Evolutionary conservation across 495 filamentous ascomycete genomes (phyloP), one percentile per base, ranked within the genome.

Genomic region (Xylaria scruposa): DNA sequence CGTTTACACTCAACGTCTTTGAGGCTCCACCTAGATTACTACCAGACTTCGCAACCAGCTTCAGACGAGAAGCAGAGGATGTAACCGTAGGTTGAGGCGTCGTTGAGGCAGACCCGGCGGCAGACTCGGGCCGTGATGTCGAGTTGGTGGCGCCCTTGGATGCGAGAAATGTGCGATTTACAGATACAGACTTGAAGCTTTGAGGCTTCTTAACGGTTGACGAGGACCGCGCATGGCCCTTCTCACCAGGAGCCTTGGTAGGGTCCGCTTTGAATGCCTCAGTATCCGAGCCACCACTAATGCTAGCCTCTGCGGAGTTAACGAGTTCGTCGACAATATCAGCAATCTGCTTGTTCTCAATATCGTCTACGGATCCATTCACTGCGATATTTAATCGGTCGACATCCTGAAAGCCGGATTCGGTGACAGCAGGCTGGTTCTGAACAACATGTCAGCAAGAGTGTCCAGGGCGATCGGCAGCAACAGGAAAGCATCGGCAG

Each of bases 171-270:
- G 88, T 92, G 79, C 95, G 97, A 76, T 97, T 97, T 76, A 98
- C 95, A 1, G 93, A 97, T 72, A 98, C 93, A 6, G 94, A 89
- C 80, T 98, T 98, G 87, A 98, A 99, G 12, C 91, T 89, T n/a
- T 89, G 80, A 36, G 90, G 91, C 80, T 94, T 96, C 86, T 95
- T 97, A 56, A 92, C 84, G 9, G 85, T 78, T 2, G 94, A 93
- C 26, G 90, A 88, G 29, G 88, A 89, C 60, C 92, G 91, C 66
- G 83, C 79, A 78, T 93, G 90, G 69, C 90, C 85, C 73, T 86
- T 89, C 60, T 88, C 85, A 67, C 80, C 84, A 66, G 87, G 82
- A 65, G 78, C 76, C 76, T 86, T 88, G 38, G 81, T 79, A 46
- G 77, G 78, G 78, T 88, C 85, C 66, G 81, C 76, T 73, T 86